Percentiles rank a stretch among this genome's conserved stretches.
These are phyloP conservation scores for Trichosporon sp. DNA, from an alignment of 1,284 basidiomycete genomes.

Conservation along the genomic window DNA sequence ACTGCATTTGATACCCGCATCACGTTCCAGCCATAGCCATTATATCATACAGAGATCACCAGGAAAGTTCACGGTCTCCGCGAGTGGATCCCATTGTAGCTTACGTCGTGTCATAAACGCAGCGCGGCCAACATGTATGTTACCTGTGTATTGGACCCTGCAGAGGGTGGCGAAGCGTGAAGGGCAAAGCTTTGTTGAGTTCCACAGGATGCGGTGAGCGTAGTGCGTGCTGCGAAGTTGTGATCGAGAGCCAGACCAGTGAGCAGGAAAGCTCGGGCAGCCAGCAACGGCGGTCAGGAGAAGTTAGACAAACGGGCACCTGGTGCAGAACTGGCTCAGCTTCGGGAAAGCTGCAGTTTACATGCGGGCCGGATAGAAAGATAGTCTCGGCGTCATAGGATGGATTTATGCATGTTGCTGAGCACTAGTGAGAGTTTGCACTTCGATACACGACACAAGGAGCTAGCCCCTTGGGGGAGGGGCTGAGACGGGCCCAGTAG, in stretches of 20 bases:
- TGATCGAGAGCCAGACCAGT: no score
- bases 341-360: neutral
- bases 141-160: neutral
- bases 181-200: no score
- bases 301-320: neutral
- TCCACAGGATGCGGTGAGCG: no score
- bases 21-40: conserved; percentile 10
- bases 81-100: neutral
- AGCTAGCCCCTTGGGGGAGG: neutral
- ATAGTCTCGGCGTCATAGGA: neutral
- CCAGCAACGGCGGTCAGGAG: neutral
- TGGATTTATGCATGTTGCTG: conserved; percentile 5
- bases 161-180: no score
- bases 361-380: conserved; percentile 1
- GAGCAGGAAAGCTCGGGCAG: neutral
- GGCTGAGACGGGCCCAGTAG: neutral
- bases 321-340: neutral
- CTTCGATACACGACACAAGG: neutral
- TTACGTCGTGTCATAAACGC: conserved; percentile 20
- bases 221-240: no score
- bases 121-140: conserved; percentile 17
- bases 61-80: conserved; percentile 7
- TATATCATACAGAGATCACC: conserved; percentile 4
- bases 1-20: conserved; percentile 14
- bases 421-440: neutral